A percentile compares a stretch with the other conserved stretches of the same genome.
phyloP scores from a whole-genome alignment of 495 filamentous ascomycete species.

The Penicillium coprophilum region DNA sequence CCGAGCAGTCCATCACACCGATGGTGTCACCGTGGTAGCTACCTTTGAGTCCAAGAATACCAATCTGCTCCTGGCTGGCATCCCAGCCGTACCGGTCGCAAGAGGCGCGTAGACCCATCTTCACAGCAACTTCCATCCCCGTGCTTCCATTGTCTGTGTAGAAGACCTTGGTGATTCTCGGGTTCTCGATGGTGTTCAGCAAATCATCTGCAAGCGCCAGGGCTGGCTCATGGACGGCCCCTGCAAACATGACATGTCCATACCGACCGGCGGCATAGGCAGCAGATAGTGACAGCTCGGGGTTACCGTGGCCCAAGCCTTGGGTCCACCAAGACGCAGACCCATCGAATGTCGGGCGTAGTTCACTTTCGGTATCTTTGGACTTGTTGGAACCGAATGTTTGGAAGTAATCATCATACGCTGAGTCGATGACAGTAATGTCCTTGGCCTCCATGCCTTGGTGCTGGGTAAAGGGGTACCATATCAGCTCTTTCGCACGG shows the following conservation, averaged over 20 bases:
- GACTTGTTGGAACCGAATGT: conserved; percentile 35
- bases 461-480: conserved; percentile 84
- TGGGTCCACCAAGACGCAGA: conserved; percentile 89
- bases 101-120: conserved; percentile 71
- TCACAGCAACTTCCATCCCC: conserved; percentile 74
- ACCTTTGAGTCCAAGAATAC: conserved; percentile 68
- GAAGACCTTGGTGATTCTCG: conserved; percentile 64
- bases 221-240: conserved; percentile 69
- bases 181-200: conserved; percentile 54
- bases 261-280: conserved; percentile 81
- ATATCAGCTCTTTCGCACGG: conserved; percentile 60
- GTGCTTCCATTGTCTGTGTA: conserved; percentile 80
- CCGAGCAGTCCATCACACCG: conserved; percentile 75
- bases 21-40: conserved; percentile 83
- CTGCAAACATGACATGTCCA: conserved; percentile 82
- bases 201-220: conserved; percentile 61
- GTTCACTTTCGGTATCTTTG: conserved; percentile 18
- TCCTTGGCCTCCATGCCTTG: conserved; percentile 54
- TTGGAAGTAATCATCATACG: conserved; percentile 73
- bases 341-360: conserved; percentile 68
- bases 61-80: conserved; percentile 52
- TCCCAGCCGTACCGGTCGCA: conserved; percentile 63
- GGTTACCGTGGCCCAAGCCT: conserved; percentile 73
- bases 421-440: conserved; percentile 72
- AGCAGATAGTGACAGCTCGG: conserved; percentile 62